A percentile compares a stretch with the other conserved stretches of the same genome.
Conservation (phyloP, 2,329 filamentous ascomycete species). For the Fusarium fracticaudum region DNA sequence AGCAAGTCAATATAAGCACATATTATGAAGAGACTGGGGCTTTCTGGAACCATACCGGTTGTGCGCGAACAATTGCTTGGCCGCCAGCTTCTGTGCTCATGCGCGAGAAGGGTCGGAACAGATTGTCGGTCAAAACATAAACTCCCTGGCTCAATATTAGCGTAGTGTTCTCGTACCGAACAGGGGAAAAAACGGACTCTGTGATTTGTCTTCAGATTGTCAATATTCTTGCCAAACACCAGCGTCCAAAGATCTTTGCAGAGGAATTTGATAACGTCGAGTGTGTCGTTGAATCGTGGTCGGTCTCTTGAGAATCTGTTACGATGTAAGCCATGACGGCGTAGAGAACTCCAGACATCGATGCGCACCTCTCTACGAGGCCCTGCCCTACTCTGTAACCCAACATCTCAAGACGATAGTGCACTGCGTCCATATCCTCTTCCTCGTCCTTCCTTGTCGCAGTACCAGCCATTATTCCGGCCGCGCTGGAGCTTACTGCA, state of each 20-base stretch:
- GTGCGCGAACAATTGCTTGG: conserved; percentile 77
- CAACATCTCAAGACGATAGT: conserved; percentile 82
- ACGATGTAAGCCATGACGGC: conserved; percentile 51
- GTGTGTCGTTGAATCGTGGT: conserved; percentile 88
- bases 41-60: conserved; percentile 71
- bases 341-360: neutral
- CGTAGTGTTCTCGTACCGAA: neutral
- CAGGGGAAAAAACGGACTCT: conserved; percentile 61
- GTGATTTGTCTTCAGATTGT: conserved; percentile 99
- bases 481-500: conserved; percentile 40
- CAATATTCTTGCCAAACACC: conserved; percentile 95
- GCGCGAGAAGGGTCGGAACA: conserved; percentile 86
- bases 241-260: conserved; percentile 98
- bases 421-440: conserved; percentile 84
- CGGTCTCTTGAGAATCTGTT: conserved; percentile 81
- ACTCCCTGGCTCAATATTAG: conserved; percentile 70
- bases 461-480: conserved; percentile 36
- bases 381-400: conserved; percentile 95
- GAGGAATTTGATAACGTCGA: conserved; percentile 97
- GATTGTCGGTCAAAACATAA: conserved; percentile 93
- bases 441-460: conserved; percentile 69
- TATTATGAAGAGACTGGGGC: neutral
- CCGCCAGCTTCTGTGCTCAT: conserved; percentile 87
- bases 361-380: conserved; percentile 80
- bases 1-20: conserved; percentile 5